Percentiles rank a stretch among this genome's conserved stretches.
Evolutionary conservation across 495 filamentous ascomycete species (phyloP).

Genomic region (Trichoderma erinaceum): DNA sequence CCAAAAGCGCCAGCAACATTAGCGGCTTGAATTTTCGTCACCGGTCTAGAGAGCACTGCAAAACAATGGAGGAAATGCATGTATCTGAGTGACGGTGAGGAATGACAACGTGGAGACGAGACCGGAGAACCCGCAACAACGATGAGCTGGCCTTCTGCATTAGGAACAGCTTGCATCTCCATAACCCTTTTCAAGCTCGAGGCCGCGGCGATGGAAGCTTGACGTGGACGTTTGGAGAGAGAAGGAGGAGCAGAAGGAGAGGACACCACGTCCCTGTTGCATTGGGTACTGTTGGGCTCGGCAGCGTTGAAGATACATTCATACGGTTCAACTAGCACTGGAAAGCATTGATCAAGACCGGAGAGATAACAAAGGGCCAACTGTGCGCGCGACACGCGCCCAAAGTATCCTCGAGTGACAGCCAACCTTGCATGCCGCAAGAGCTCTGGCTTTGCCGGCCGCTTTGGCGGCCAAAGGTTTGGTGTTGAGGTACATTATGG

Average conservation of each 20-base stretch:
- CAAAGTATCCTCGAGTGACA: background rate
- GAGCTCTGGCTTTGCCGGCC: background rate
- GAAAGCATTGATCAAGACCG: background rate
- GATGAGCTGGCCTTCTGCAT: constrained; percentile 12
- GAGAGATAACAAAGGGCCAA: background rate
- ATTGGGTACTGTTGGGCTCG: constrained; percentile 12
- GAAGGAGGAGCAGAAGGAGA: background rate
- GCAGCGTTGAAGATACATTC: background rate
- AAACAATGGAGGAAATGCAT: background rate
- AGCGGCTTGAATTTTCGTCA: background rate
- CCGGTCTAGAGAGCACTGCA: background rate
- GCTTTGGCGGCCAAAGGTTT: background rate
- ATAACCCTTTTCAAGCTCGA: background rate
- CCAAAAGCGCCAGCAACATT: constrained; percentile 2
- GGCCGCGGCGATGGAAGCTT: background rate
- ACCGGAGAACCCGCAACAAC: constrained; percentile 7
- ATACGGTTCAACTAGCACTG: background rate
- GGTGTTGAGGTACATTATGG: background rate
- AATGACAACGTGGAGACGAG: background rate
- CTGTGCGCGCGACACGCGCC: background rate
- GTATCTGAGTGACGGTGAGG: constrained; percentile 8
- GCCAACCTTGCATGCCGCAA: background rate
- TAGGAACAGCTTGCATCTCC: constrained; percentile 8
- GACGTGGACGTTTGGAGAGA: constrained; percentile 3
- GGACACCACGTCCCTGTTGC: background rate